Percentiles rank a stretch among this genome's conserved stretches.
phyloP scores from a whole-genome alignment of 1,284 basidiomycete genomes.

The Boletus sp. region DNA sequence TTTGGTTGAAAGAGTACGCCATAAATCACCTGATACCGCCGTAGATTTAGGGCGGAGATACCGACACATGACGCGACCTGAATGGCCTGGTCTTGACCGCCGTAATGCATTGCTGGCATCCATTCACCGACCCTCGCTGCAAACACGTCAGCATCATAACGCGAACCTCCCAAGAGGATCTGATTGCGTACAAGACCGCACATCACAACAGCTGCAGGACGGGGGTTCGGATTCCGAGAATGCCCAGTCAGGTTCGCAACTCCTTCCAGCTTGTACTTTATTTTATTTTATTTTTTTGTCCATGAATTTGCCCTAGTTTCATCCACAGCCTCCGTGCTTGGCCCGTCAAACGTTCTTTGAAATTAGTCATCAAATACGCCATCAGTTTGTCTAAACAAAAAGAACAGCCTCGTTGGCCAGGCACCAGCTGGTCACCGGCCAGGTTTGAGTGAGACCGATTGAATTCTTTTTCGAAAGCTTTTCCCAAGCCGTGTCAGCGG shows the following conservation, averaged over 20 bases:
- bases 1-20: background rate
- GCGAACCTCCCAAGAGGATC: constrained; percentile 18
- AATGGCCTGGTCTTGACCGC: constrained; percentile 15
- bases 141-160: constrained; percentile 35
- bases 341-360: constrained; percentile 8
- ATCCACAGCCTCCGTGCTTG: constrained; percentile 13
- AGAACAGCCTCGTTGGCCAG: constrained; percentile 19
- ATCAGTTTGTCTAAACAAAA: constrained; percentile 10
- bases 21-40: constrained; percentile 3
- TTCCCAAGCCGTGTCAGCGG: constrained; percentile 10
- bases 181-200: constrained; percentile 29
- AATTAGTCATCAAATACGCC: constrained; percentile 10
- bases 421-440: constrained; percentile 8
- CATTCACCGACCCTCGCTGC: constrained; percentile 23
- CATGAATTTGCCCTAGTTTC: constrained; percentile 12
- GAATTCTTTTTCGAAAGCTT: constrained; percentile 8
- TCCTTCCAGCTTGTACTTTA: constrained; percentile 5
- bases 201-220: constrained; percentile 15
- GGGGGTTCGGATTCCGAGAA: constrained; percentile 30
- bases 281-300: constrained; percentile 2
- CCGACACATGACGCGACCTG: constrained; percentile 3
- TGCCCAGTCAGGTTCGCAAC: constrained; percentile 28
- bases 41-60: constrained; percentile 25
- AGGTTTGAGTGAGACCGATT: constrained; percentile 10
- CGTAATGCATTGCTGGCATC: constrained; percentile 33